These are phyloP conservation scores for Malus fusca DNA, from an alignment of 306 rosid species.

Conservation along the genomic window DNA sequence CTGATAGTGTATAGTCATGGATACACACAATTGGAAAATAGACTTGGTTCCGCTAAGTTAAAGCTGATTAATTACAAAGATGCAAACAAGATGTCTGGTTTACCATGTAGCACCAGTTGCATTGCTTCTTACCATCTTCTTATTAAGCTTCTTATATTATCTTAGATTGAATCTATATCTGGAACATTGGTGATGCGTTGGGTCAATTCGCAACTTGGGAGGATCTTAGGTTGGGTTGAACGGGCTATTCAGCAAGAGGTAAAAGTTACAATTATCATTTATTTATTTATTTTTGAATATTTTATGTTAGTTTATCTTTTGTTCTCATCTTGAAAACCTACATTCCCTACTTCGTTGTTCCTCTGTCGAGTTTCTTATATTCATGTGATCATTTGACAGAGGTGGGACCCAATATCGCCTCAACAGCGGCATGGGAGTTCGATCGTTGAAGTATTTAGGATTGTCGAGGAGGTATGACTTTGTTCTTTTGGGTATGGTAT, in stretches of 20 bases:
- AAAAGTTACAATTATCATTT: slow-evolving; percentile 6
- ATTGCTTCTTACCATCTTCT: slow-evolving; percentile 9
- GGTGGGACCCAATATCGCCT: slow-evolving; percentile 87
- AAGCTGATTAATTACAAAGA: neutral
- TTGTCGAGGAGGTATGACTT: slow-evolving; percentile 84
- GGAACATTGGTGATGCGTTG: slow-evolving; percentile 97
- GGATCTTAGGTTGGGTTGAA: slow-evolving; percentile 92
- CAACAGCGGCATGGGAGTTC: slow-evolving; percentile 95
- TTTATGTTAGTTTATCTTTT: neutral
- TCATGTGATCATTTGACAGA: slow-evolving; percentile 39
- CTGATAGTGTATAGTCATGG: neutral
- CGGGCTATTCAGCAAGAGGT: slow-evolving; percentile 91
- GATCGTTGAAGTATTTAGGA: slow-evolving; percentile 93
- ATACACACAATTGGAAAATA: neutral
- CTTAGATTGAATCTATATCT: slow-evolving; percentile 84
- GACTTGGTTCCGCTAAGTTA: neutral
- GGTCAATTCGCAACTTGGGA: slow-evolving; percentile 91
- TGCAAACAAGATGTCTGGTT: neutral
- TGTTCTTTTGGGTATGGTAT: neutral
- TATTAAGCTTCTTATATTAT: slow-evolving; percentile 6
- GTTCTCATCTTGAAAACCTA: neutral
- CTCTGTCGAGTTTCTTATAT: neutral
- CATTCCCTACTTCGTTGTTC: neutral
- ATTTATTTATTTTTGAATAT: neutral
- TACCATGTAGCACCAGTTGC: neutral